Percentiles rank a stretch among this genome's conserved stretches.
phyloP scores from a whole-genome alignment of 2,329 filamentous ascomycete genomes.

The Hirsutella minnesotensis region DNA sequence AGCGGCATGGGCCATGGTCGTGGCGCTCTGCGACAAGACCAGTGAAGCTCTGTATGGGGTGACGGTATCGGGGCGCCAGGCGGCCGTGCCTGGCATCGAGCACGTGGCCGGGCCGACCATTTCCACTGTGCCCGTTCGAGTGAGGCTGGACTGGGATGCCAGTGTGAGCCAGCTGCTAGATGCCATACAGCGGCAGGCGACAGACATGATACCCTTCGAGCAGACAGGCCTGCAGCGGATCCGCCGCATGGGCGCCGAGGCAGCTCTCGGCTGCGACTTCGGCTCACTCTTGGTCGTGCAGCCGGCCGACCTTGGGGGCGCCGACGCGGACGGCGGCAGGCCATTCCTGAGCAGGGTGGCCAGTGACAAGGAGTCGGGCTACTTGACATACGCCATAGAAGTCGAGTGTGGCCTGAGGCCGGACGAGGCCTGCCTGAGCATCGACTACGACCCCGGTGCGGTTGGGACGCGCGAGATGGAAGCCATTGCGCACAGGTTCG shows the following conservation, averaged over 20 bases:
- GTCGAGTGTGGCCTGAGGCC: not conserved
- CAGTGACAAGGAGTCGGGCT: slow-evolving; percentile 1
- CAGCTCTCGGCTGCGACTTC: slow-evolving; percentile 5
- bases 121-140: slow-evolving; percentile 13
- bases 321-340: not conserved
- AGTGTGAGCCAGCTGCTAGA: slow-evolving; percentile 28
- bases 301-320: slow-evolving; percentile 2
- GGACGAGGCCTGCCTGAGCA: not conserved
- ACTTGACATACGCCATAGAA: not conserved
- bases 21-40: slow-evolving; percentile 19
- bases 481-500: not conserved
- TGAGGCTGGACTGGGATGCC: slow-evolving; percentile 13
- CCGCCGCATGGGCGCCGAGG: slow-evolving; percentile 3
- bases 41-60: slow-evolving; percentile 18
- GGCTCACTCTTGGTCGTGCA: slow-evolving; percentile 9
- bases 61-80: slow-evolving; percentile 12
- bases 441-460: not conserved
- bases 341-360: not conserved
- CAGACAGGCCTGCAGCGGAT: slow-evolving; percentile 9
- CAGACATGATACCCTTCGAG: slow-evolving; percentile 6
- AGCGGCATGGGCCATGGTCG: slow-evolving; percentile 18
- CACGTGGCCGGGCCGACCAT: slow-evolving; percentile 14
- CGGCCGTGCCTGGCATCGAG: slow-evolving; percentile 11
- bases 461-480: not conserved
- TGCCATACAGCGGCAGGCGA: slow-evolving; percentile 8